Evolutionary conservation across 768 basidiomycete genomes (phyloP).

Genomic region (Naganishia randhawae): DNA sequence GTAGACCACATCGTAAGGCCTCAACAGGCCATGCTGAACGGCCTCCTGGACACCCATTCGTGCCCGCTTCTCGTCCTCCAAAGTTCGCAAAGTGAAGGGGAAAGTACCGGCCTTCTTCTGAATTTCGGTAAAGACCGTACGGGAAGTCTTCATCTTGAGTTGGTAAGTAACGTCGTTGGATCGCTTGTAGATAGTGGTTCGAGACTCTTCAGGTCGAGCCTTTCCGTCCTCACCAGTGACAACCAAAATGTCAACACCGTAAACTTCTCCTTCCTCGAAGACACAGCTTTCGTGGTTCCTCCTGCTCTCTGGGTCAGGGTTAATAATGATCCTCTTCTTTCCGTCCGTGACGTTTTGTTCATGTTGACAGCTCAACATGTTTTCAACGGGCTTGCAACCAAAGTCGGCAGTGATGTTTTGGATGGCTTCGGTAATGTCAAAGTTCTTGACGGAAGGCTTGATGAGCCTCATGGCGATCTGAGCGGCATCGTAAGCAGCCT

Average conservation of each 20-base stretch:
- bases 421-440: constrained; percentile 85
- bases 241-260: constrained; percentile 77
- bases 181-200: constrained; percentile 89
- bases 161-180: constrained; percentile 78
- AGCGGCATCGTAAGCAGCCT: constrained; percentile 88
- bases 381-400: constrained; percentile 90
- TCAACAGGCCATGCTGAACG: constrained; percentile 86
- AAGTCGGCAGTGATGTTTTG: constrained; percentile 61
- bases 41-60: constrained; percentile 95
- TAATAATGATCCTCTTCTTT: constrained; percentile 89
- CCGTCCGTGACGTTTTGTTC: constrained; percentile 91
- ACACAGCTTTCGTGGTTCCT: constrained; percentile 77
- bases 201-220: constrained; percentile 80
- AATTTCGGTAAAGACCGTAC: constrained; percentile 93
- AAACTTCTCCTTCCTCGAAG: constrained; percentile 91
- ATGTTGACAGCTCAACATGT: constrained; percentile 93
- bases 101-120: constrained; percentile 97
- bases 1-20: constrained; percentile 92
- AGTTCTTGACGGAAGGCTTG: constrained; percentile 92
- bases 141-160: constrained; percentile 95
- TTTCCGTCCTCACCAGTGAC: constrained; percentile 74
- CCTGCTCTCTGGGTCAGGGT: constrained; percentile 78
- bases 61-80: constrained; percentile 94
- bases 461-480: constrained; percentile 86
- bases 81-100: constrained; percentile 90